A percentile compares a stretch with the other conserved stretches of the same genome.
These are phyloP conservation scores for Melanogaster broomeanus DNA, from an alignment of 768 basidiomycete genomes.

Conservation along the genomic window DNA sequence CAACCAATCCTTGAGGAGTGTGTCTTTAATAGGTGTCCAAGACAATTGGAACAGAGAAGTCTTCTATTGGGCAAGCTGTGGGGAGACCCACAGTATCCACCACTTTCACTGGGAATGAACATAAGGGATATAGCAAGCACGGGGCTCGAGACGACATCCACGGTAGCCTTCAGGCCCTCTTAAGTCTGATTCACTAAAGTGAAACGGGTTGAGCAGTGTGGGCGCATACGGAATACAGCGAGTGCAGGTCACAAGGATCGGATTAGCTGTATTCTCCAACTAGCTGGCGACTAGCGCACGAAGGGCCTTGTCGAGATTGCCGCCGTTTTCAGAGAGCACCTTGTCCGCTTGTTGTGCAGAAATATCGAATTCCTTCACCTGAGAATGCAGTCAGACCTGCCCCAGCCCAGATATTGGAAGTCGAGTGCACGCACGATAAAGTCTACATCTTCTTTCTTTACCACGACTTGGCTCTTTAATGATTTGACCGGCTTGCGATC, in stretches of 20 bases:
- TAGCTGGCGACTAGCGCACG: slow-evolving; percentile 28
- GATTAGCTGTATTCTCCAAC: neutral
- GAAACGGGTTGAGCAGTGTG: neutral
- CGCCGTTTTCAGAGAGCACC: slow-evolving; percentile 27
- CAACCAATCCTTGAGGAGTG: too few species aligned
- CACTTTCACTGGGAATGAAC: too few species aligned
- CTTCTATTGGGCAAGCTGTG: too few species aligned
- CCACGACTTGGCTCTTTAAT: slow-evolving; percentile 17
- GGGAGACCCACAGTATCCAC: too few species aligned
- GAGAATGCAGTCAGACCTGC: slow-evolving; percentile 4
- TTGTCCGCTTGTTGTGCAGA: slow-evolving; percentile 31
- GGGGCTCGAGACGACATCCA: too few species aligned
- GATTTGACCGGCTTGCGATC: slow-evolving; percentile 59
- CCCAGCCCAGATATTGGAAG: neutral
- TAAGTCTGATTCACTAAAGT: too few species aligned
- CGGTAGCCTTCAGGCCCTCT: too few species aligned
- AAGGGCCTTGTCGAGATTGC: slow-evolving; percentile 29
- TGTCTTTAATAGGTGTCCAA: too few species aligned
- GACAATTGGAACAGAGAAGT: too few species aligned
- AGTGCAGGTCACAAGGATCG: neutral
- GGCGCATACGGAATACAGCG: neutral
- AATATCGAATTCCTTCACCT: slow-evolving; percentile 34
- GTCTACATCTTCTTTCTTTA: slow-evolving; percentile 32
- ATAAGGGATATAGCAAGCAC: too few species aligned
- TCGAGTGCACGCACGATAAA: slow-evolving; percentile 22